Evolutionary conservation across 192 early-diverging fungal genomes (phyloP).

Genomic region (Tieghemiomyces parasiticus): DNA sequence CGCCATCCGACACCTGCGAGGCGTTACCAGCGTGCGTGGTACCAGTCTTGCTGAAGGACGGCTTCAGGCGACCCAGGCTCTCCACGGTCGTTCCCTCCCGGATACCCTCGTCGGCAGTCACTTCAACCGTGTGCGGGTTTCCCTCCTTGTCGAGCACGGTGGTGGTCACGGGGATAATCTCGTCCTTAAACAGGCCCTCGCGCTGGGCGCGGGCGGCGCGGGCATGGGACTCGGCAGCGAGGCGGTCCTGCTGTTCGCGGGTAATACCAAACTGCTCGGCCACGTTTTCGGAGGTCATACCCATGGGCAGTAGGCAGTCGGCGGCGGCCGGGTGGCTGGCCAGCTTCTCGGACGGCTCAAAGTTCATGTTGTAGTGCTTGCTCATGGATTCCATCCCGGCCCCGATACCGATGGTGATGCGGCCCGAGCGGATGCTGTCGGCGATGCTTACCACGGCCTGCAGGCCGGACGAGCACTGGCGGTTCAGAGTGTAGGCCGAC

Average conservation of each 20-base stretch:
- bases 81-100: conserved; percentile 68
- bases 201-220: conserved; percentile 77
- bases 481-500: conserved; percentile 73
- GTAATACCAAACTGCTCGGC: conserved; percentile 71
- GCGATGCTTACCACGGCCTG: conserved; percentile 80
- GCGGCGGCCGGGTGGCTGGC: conserved; percentile 51
- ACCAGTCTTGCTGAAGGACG: conserved; percentile 78
- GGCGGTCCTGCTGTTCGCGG: conserved; percentile 80
- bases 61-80: conserved; percentile 62
- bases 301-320: conserved; percentile 82
- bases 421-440: conserved; percentile 71
- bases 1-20: conserved; percentile 97
- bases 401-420: conserved; percentile 86
- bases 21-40: conserved; percentile 88
- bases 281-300: conserved; percentile 95
- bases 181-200: conserved; percentile 78
- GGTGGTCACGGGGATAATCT: conserved; percentile 74
- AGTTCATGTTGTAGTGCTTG: conserved; percentile 59
- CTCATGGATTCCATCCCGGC: conserved; percentile 93
- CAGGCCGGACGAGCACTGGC: conserved; percentile 88
- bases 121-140: conserved; percentile 49
- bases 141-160: conserved; percentile 66
- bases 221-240: conserved; percentile 73
- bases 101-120: conserved; percentile 85
- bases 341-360: conserved; percentile 48